phyloP scores from a whole-genome alignment of 129 eudicot genomes.

The Tanacetum coccineum region DNA sequence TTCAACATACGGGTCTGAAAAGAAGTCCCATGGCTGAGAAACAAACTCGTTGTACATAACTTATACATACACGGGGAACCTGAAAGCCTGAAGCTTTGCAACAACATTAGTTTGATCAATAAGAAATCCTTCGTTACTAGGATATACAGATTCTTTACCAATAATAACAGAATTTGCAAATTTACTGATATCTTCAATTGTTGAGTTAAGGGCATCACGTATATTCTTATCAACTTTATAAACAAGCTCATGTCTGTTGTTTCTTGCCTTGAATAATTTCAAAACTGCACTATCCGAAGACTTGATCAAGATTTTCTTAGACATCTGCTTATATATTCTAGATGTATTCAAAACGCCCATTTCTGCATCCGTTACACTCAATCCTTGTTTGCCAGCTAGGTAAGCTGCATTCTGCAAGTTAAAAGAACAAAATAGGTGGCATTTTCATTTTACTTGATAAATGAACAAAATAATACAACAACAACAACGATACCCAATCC shows the following conservation, averaged over 20 bases:
- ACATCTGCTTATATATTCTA: slow-evolving; percentile 39
- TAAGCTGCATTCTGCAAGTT: slow-evolving; percentile 71
- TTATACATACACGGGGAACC: slow-evolving; percentile 62
- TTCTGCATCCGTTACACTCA: slow-evolving; percentile 62
- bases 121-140: slow-evolving; percentile 41
- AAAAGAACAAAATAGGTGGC: slow-evolving; percentile 30
- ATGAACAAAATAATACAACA: no score
- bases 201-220: slow-evolving; percentile 53
- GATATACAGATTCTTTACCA: slow-evolving; percentile 60
- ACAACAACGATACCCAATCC: no score
- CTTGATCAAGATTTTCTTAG: slow-evolving; percentile 60
- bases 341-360: slow-evolving; percentile 48
- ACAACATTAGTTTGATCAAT: slow-evolving; percentile 47
- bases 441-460: no score
- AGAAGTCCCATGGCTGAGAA: slow-evolving; percentile 83
- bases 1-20: slow-evolving; percentile 71
- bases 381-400: slow-evolving; percentile 54
- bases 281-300: slow-evolving; percentile 73
- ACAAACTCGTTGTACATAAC: slow-evolving; percentile 62
- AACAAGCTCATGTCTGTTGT: slow-evolving; percentile 58
- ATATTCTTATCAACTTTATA: slow-evolving; percentile 60
- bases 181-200: slow-evolving; percentile 53
- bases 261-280: slow-evolving; percentile 43
- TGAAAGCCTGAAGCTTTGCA: slow-evolving; percentile 49
- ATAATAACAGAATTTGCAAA: slow-evolving; percentile 67